A percentile compares a stretch with the other conserved stretches of the same genome.
Conservation (phyloP, 139 green algal species). For the Gonium pectorale region DNA sequence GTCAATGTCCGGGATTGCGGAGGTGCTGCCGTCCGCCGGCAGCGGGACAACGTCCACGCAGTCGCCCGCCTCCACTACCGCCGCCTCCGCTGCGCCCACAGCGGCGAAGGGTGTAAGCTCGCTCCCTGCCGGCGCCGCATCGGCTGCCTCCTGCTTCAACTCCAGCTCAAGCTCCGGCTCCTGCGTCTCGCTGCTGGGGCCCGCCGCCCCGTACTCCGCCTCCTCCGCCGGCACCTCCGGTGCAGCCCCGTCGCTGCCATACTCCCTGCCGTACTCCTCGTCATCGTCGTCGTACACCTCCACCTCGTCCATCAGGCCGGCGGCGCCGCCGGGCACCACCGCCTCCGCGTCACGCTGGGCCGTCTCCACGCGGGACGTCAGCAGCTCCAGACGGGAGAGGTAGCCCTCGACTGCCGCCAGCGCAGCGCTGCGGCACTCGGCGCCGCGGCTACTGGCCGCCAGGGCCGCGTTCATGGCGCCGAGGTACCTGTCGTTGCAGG, state of each 20-base stretch:
- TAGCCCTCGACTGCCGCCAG: conserved; percentile 47
- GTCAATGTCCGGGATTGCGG: not conserved
- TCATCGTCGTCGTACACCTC: conserved; percentile 12
- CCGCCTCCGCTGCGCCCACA: not conserved
- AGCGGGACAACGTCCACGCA: not conserved
- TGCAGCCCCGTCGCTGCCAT: not conserved
- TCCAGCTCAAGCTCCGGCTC: too few relatives aligned
- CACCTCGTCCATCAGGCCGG: conserved; percentile 23
- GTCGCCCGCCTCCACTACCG: not conserved
- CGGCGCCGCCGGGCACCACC: conserved; percentile 1
- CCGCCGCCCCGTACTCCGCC: conserved; percentile 6
- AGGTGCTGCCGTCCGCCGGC: not conserved
- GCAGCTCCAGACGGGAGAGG: conserved; percentile 24
- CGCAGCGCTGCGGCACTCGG: conserved; percentile 46
- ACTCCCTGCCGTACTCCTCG: not conserved
- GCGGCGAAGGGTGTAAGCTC: too few relatives aligned
- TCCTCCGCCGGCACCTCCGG: conserved; percentile 3
- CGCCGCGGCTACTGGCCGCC: conserved; percentile 39
- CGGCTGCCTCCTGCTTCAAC: not conserved
- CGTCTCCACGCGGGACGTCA: not conserved
- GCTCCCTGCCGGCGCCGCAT: too few relatives aligned
- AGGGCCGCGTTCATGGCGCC: conserved; percentile 51
- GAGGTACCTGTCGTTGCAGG: conserved; percentile 71
- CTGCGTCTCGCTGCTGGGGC: not conserved
- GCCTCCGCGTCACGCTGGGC: conserved; percentile 39